Evolutionary conservation across 768 basidiomycete genomes (phyloP).

Genomic region (Leccinum disarticulatum): DNA sequence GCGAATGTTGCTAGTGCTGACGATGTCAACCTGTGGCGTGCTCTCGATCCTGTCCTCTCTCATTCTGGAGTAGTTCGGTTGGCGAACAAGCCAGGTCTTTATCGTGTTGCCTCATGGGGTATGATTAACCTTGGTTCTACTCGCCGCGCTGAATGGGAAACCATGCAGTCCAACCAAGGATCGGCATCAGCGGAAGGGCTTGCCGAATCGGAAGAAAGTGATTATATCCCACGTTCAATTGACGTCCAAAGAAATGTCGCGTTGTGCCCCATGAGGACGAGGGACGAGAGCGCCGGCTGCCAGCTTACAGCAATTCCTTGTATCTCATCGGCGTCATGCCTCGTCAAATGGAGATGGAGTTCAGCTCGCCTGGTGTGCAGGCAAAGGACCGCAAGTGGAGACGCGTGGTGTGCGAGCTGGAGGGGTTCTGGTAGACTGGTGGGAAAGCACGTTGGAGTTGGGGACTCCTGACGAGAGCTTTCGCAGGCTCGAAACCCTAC

Average conservation of each 20-base stretch:
- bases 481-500: too few species aligned
- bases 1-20: conserved; percentile 13
- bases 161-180: conserved; percentile 7
- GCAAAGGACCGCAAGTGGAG: conserved; percentile 93
- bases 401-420: conserved; percentile 80
- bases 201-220: conserved; percentile 20
- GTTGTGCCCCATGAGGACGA: conserved; percentile 69
- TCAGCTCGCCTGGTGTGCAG: conserved; percentile 78
- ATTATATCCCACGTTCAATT: conserved; percentile 54
- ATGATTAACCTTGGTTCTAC: conserved; percentile 54
- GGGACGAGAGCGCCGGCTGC: conserved; percentile 77
- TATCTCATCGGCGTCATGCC: conserved; percentile 81
- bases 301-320: conserved; percentile 77
- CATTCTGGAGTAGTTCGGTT: conserved; percentile 6
- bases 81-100: conserved; percentile 44
- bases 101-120: conserved; percentile 61
- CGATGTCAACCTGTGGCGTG: not conserved
- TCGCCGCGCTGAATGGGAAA: conserved; percentile 31
- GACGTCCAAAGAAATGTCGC: conserved; percentile 23
- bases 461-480: conserved; percentile 40
- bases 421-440: conserved; percentile 71
- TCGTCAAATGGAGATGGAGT: conserved; percentile 96
- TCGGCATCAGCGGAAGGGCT: conserved; percentile 13
- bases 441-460: conserved; percentile 76
- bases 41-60: conserved; percentile 6